These are phyloP conservation scores for Fusarium austroafricanum DNA, from an alignment of 2,329 filamentous ascomycete genomes.

Conservation along the genomic window DNA sequence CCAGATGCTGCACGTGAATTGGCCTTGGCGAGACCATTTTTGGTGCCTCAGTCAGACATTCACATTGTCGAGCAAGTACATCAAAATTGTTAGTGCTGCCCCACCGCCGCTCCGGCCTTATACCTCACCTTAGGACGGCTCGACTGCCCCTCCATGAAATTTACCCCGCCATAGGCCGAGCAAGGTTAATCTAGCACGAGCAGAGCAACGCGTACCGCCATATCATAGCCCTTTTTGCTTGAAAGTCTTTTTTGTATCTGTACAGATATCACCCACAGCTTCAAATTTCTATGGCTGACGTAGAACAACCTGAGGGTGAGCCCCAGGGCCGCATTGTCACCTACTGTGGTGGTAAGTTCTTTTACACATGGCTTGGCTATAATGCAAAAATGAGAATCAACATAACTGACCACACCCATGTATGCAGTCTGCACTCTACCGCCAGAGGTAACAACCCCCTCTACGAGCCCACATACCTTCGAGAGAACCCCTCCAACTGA, in stretches of 20 bases:
- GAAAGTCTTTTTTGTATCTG: constrained; percentile 2
- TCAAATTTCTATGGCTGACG: constrained; percentile 62
- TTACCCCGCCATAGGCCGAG: constrained; percentile 52
- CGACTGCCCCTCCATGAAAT: constrained; percentile 48
- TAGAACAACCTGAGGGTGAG: constrained; percentile 62
- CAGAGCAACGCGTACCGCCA: constrained; percentile 46
- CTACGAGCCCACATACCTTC: constrained; percentile 5
- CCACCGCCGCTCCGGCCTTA: constrained; percentile 7
- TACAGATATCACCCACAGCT: constrained; percentile 4
- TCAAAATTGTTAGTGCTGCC: constrained; percentile 30
- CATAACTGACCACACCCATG: constrained; percentile 15
- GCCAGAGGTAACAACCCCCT: constrained; percentile 65
- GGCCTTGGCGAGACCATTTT: background rate
- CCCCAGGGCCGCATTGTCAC: constrained; percentile 63
- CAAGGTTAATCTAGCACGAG: constrained; percentile 26
- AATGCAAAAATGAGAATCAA: constrained; percentile 26
- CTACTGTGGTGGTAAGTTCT: constrained; percentile 69
- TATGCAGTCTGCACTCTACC: constrained; percentile 71
- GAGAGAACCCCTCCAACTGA: constrained; percentile 35
- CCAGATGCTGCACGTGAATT: background rate
- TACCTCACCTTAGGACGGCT: constrained; percentile 1
- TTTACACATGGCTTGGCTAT: background rate
- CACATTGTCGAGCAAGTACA: background rate
- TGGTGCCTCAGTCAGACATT: constrained; percentile 16
- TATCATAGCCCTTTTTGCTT: constrained; percentile 35